A percentile compares a stretch with the other conserved stretches of the same genome.
Evolutionary conservation across 768 basidiomycete species (phyloP).

Genomic region (button mushroom (Agaricus bisporus)): DNA sequence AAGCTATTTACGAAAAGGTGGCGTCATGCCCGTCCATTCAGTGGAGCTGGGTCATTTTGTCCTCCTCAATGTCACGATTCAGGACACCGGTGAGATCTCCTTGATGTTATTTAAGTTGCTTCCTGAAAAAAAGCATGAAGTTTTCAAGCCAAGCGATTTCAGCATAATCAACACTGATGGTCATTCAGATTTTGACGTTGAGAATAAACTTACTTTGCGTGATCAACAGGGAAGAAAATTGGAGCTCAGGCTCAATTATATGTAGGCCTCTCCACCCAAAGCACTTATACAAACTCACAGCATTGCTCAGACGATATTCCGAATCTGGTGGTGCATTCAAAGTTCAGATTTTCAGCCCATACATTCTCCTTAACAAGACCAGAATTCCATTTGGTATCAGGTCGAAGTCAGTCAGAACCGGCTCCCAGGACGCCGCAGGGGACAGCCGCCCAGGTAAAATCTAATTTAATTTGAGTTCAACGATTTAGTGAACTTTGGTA

Average conservation of each 20-base stretch:
- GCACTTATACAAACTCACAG: background rate
- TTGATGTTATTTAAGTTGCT: background rate
- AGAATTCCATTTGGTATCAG: constrained; percentile 74
- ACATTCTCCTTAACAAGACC: constrained; percentile 89
- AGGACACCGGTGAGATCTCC: constrained; percentile 71
- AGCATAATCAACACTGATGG: constrained; percentile 95
- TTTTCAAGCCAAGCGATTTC: constrained; percentile 91
- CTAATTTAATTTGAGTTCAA: background rate
- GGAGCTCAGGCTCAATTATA: constrained; percentile 80
- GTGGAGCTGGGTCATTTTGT: constrained; percentile 89
- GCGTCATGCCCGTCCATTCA: constrained; percentile 93
- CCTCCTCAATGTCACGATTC: constrained; percentile 80
- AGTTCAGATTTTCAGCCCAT: constrained; percentile 91
- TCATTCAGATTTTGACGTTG: constrained; percentile 83
- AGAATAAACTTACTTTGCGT: constrained; percentile 61
- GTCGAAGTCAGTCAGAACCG: constrained; percentile 59
- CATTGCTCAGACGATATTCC: constrained; percentile 55
- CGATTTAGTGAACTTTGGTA: background rate
- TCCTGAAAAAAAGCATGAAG: constrained; percentile 30
- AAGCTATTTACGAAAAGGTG: constrained; percentile 89
- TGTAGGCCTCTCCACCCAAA: constrained; percentile 44
- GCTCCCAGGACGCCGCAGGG: constrained; percentile 79
- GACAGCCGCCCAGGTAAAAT: constrained; percentile 56
- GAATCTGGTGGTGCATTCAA: constrained; percentile 94
- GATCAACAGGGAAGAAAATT: constrained; percentile 75